Percentiles rank a stretch among this genome's conserved stretches.
Evolutionary conservation across 2,329 filamentous ascomycete genomes (phyloP).

Genomic region (Exophiala spinifera): DNA sequence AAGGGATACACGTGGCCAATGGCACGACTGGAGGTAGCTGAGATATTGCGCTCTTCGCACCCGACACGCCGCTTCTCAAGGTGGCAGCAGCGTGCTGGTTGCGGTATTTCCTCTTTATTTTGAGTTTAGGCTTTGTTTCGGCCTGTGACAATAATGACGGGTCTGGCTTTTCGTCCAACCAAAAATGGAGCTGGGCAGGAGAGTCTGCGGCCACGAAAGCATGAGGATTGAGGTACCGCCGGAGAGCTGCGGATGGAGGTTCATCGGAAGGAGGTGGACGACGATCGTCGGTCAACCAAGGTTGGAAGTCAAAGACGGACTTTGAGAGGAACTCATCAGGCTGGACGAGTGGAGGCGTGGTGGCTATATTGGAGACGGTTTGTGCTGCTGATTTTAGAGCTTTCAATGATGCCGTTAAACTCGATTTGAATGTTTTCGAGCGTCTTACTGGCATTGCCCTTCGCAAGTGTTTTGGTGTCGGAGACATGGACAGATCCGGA

Average conservation of each 20-base stretch:
- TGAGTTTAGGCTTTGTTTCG: conserved; percentile 14
- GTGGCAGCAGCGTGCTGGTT: conserved; percentile 15
- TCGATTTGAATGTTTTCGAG: conserved; percentile 56
- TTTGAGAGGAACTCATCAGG: conserved; percentile 60
- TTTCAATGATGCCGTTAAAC: conserved; percentile 60
- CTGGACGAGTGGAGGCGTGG: conserved; percentile 47
- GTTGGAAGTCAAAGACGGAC: conserved; percentile 55
- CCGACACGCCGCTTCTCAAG: background rate
- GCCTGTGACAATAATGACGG: background rate
- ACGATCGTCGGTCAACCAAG: conserved; percentile 59
- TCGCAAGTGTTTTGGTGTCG: conserved; percentile 27
- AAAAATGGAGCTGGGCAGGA: conserved; percentile 45
- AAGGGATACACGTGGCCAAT: conserved; percentile 58
- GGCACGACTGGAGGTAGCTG: conserved; percentile 56
- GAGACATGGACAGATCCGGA: conserved; percentile 17
- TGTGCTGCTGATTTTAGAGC: conserved; percentile 60
- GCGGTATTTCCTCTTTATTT: conserved; percentile 27
- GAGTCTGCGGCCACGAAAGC: conserved; percentile 32
- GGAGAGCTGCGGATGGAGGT: conserved; percentile 54
- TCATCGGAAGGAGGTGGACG: conserved; percentile 54
- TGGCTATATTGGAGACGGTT: conserved; percentile 59
- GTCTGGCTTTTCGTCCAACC: conserved; percentile 35
- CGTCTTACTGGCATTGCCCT: conserved; percentile 30
- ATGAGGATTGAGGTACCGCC: conserved; percentile 59
- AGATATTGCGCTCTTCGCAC: conserved; percentile 1